Base-by-base conservation (phyloP, 352 stramenopile genomes). In the Pythium coloratum region DNA sequence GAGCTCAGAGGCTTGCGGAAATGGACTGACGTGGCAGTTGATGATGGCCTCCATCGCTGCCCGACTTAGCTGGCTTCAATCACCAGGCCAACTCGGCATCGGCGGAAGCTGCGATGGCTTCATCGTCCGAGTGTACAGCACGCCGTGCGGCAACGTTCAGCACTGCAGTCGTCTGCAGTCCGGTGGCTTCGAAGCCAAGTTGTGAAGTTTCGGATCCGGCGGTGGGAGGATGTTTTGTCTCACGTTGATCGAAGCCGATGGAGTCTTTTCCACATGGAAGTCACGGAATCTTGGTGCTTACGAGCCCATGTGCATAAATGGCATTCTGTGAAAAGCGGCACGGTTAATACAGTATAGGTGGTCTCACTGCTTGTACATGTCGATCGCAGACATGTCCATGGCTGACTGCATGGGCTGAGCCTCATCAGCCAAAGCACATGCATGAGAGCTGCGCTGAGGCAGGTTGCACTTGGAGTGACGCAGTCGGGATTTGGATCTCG, bases 341-440 rank as follows among this genome's bases (percentile, higher is more conserved):
- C 28, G 44, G 8, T 6, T 30, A 30, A 30, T 30, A 30, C 28
- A 30, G 28, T 30, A 30, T 1, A 24, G 20, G 20, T 24, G 20
- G 20, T 24, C 20, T 24, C 20, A 24, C 20, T 24, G 20, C 20
- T 0, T 24, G 20, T 24, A 24, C 20, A 30, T 30, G 28, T 30
- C 28, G 2, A 51, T 14, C 10, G 44, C 9, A 34, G 49, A 32
- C 20, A 61, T 38, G 28, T 51, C n/a, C 18, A 42, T 36, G 40
- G 40, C 40, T 28, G 38, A 18, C 13, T 63, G 40, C 28, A 63
- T 63, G 57, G 57, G 36, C 34, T 61, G 30, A 34, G 56, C 8
- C 40, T 18, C 40, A n/a, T 6, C 13, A 42, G 28, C 3, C 28
- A 1, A 30, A 30, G 28, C 28, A 30, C 28, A 30, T 30, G 28